Conservation (phyloP, 352 stramenopile species). For the Phytophthora pluvialis region DNA sequence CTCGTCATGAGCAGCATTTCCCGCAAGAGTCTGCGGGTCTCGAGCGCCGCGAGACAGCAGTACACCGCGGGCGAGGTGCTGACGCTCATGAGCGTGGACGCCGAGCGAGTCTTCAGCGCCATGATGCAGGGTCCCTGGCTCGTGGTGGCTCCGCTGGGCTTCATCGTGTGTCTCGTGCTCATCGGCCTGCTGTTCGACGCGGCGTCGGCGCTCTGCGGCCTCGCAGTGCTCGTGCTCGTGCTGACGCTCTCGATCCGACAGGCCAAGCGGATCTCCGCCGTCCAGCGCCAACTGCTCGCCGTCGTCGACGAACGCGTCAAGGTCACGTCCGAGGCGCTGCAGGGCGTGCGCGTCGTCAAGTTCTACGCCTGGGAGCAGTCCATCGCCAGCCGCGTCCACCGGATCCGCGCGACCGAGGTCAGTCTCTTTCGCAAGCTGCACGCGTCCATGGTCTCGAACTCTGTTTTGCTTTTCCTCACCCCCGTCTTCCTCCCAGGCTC, state of each 20-base stretch:
- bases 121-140: conserved; percentile 41
- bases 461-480: conserved; percentile 52
- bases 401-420: conserved; percentile 52
- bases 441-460: conserved; percentile 55
- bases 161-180: conserved; percentile 34
- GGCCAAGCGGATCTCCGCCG: conserved; percentile 12
- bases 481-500: conserved; percentile 42
- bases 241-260: conserved; percentile 24
- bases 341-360: conserved; percentile 91
- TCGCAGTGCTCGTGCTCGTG: conserved; percentile 29
- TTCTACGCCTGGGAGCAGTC: conserved; percentile 88
- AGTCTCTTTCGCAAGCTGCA: conserved; percentile 60
- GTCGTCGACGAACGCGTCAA: conserved; percentile 86
- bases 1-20: conserved; percentile 50
- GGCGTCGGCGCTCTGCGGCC: conserved; percentile 20
- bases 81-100: conserved; percentile 54
- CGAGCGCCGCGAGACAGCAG: conserved; percentile 38
- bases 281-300: conserved; percentile 24
- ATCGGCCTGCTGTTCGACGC: conserved; percentile 40
- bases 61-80: conserved; percentile 51
- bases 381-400: conserved; percentile 46
- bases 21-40: conserved; percentile 66
- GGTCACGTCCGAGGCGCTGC: conserved; percentile 92
- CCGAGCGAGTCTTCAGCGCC: conserved; percentile 47
- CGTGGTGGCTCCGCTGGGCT: conserved; percentile 24